Conservation (phyloP, 2,329 filamentous ascomycete species). For the Cercospora janseana region DNA sequence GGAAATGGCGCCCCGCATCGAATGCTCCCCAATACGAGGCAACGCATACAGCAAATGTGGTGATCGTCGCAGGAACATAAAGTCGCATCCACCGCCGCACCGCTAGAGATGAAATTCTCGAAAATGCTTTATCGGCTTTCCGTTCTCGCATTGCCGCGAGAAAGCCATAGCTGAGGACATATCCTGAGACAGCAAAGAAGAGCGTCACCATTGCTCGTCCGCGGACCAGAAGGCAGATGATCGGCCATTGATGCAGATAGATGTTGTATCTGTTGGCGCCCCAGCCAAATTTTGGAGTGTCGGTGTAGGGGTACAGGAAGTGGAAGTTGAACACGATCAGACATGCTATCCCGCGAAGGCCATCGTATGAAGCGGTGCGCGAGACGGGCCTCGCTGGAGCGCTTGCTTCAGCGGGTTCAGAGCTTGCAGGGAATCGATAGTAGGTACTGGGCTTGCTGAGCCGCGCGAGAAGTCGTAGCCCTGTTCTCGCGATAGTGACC, state of each 20-base stretch:
- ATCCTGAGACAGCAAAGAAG: conserved; percentile 24
- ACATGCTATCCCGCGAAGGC: conserved; percentile 21
- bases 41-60: conserved; percentile 10
- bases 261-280: conserved; percentile 5
- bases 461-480: not conserved
- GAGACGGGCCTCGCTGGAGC: not conserved
- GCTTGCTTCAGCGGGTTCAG: not conserved
- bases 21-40: conserved; percentile 6
- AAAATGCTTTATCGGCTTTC: conserved; percentile 6
- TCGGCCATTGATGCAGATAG: conserved; percentile 17
- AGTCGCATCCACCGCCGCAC: conserved; percentile 12
- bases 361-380: conserved; percentile 16
- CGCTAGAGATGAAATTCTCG: conserved; percentile 12
- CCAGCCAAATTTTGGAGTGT: conserved; percentile 15
- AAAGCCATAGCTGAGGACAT: conserved; percentile 20
- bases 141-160: conserved; percentile 9
- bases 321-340: conserved; percentile 26
- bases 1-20: conserved; percentile 1
- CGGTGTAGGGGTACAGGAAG: conserved; percentile 17
- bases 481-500: not conserved
- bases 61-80: conserved; percentile 8
- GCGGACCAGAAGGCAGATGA: conserved; percentile 20
- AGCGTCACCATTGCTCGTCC: conserved; percentile 23
- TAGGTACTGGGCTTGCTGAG: not conserved
- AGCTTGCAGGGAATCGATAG: not conserved